Base-by-base conservation (phyloP, 306 rosid genomes). In the Dalbergia oliveri region DNA sequence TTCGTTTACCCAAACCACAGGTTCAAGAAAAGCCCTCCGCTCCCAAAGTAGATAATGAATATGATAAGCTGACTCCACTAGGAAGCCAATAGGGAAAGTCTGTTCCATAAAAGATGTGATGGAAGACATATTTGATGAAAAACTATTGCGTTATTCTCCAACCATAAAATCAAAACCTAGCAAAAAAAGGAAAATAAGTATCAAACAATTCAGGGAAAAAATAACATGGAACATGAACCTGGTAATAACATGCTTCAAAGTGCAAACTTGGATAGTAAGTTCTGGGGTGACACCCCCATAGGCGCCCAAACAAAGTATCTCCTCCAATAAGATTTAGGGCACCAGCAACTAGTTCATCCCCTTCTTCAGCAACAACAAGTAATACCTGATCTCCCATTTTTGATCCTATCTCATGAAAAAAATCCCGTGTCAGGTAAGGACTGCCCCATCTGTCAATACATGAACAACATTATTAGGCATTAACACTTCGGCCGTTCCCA, bases 241-340 rank as follows among this genome's bases (percentile, higher is more conserved):
- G 99, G 87, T 94, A 94, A 81, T 94, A 94, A 75, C 99, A 94
- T 60, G 99, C 94, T 89, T 94, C 99, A 87, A 94, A 94, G 88
- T 94, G 99, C 84, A 93, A 80, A 83, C 97, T 84, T 64, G 97
- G 99, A 78, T 90, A 94, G 85, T 91, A 88, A 65, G 86, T 75
- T 59, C 60, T 81, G n/a, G 94, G 91, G 26, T 68, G 89, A 79
- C 99, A 91, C 19, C 99, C 99, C 99, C 97, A 94, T 57, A 94
- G 88, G 66, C 97, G 97, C 75, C 99, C 99, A 76, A 62, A 94
- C 88, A 94, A 79, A 13, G 97, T 86, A 87, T 94, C 99, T 75
- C 98, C 98, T 76, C 99, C 99, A 2, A 94, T 88, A 64, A 94
- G 94, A 87, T 94, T 94, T 67, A 94, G 94, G 77, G 97, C 99